Conservation (phyloP, 306 rosid species). For the Lathyrus oleraceus region DNA sequence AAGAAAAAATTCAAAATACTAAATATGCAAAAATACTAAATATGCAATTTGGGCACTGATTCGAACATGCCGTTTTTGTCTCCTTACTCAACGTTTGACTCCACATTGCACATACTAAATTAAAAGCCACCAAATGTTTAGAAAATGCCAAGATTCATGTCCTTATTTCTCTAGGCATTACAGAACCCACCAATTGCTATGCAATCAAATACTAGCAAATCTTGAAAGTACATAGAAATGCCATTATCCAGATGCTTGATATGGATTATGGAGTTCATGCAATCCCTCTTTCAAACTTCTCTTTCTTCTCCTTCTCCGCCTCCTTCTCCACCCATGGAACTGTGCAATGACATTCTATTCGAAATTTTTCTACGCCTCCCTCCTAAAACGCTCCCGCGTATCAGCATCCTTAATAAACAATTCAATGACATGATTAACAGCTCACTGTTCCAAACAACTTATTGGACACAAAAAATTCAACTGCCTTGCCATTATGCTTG, state of each 20-base stretch:
- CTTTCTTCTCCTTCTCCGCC: background rate
- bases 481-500: slow-evolving; percentile 31
- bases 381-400: slow-evolving; percentile 24
- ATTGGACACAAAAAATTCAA: slow-evolving; percentile 31
- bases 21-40: background rate
- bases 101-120: background rate
- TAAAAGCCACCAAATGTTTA: background rate
- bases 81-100: slow-evolving; percentile 20
- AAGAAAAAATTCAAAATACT: too few species aligned
- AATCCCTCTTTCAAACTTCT: background rate
- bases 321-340: background rate
- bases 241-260: slow-evolving; percentile 16
- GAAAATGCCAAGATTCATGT: background rate
- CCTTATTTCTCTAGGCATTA: background rate
- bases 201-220: background rate
- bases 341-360: slow-evolving; percentile 32
- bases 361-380: slow-evolving; percentile 38
- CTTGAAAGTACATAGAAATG: background rate
- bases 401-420: slow-evolving; percentile 32
- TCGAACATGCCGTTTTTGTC: slow-evolving; percentile 24
- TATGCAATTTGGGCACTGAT: background rate
- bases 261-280: slow-evolving; percentile 11
- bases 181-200: background rate
- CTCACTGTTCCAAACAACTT: slow-evolving; percentile 24
- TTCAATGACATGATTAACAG: slow-evolving; percentile 25